These are phyloP conservation scores for Gossypium davidsonii DNA, from an alignment of 441 rosid genomes.

Conservation along the genomic window DNA sequence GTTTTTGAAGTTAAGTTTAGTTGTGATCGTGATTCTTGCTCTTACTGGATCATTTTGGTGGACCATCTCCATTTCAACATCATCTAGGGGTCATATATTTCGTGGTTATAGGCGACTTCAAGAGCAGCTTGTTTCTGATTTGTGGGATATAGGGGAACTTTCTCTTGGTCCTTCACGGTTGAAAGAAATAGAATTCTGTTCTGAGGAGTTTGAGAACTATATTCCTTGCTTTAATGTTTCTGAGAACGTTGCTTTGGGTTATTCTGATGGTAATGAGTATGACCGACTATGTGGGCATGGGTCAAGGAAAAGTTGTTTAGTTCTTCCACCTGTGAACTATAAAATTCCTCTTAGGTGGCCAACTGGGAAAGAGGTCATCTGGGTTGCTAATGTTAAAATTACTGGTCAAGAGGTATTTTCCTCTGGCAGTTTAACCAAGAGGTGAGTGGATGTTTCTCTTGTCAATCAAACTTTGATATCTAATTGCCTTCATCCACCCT, in stretches of 20 bases:
- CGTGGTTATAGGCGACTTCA: conserved; percentile 77
- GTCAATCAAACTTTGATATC: not conserved
- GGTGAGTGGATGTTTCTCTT: conserved; percentile 37
- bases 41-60: conserved; percentile 89
- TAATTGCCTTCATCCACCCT: not conserved
- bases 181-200: conserved; percentile 76
- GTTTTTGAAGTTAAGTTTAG: conserved; percentile 66
- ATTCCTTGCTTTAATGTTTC: conserved; percentile 86
- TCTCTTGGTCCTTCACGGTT: conserved; percentile 69
- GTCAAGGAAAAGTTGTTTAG: conserved; percentile 54
- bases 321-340: conserved; percentile 68
- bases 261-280: conserved; percentile 40
- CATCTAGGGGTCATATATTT: conserved; percentile 67
- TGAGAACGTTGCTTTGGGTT: conserved; percentile 54
- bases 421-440: conserved; percentile 90
- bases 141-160: conserved; percentile 88
- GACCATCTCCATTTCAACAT: conserved; percentile 69
- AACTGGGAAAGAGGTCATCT: conserved; percentile 87
- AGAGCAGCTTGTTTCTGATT: conserved; percentile 87
- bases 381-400: conserved; percentile 88
- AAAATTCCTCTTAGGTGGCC: conserved; percentile 97
- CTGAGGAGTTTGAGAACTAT: conserved; percentile 53
- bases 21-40: conserved; percentile 58
- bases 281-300: conserved; percentile 64
- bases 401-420: conserved; percentile 90